Base-by-base conservation (phyloP, 768 basidiomycete genomes). In the Rhodotorula taiwanensis region DNA sequence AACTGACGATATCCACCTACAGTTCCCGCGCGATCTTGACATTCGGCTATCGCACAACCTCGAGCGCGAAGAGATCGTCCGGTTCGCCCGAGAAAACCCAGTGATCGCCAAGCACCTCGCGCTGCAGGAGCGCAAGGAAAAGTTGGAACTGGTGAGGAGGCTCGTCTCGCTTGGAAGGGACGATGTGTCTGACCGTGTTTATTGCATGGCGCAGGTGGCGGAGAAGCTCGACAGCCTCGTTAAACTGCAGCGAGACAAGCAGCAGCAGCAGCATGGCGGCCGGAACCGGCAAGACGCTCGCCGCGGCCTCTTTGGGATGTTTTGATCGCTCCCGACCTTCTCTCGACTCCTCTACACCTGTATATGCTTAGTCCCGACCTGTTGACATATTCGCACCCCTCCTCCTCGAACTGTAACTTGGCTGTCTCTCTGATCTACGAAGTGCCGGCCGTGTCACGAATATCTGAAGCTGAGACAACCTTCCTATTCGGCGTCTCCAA, bases 1-100 rank as follows among this genome's bases (percentile, higher is more conserved):
- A 20, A 21, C 47, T 50, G 58, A n/a, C 31, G 23, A n/a, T n/a
- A n/a, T n/a, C n/a, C n/a, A n/a, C 60, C 3, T 60, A 10, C 65
- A 95, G 88, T 97, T 99, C 80, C 94, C 95, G 65, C 85, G 94
- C 36, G 94, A 97, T 77, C 97, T 99, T 61, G 94, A 98, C 75
- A 88, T 89, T 27, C 83, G 92, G 30, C 77, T 99, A 53, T 81
- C 94, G 33, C 95, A 97, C 71, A 88, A 94, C 74, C 81, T 97
- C n/a, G 87, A 95, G 74, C 85, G 90, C 1, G 82, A 81, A 52
- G 91, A 97, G 75, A 91, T 97, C 45, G 78, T 86, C 36, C 83
- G 85, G 64, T 99, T 99, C 77, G 94, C 95, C 1, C 83, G 89
- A 50, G 94, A 99, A 80, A 98, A 99, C 74, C 95, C 94, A 0